phyloP scores from a whole-genome alignment of 768 basidiomycete genomes.

The Boletus pseudopeckii region DNA sequence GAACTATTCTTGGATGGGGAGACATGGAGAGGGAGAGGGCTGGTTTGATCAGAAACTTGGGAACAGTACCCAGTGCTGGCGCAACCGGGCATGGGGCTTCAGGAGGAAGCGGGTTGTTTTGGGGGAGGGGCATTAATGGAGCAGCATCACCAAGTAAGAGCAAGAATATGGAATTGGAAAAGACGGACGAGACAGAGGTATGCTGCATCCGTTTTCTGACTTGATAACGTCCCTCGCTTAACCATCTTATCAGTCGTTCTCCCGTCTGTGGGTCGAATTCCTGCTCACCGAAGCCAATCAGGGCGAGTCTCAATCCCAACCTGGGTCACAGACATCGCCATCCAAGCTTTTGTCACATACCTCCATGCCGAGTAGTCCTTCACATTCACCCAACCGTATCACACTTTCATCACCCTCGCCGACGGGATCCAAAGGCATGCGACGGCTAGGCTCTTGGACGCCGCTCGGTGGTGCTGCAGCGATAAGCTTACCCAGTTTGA shows the following conservation, averaged over 20 bases:
- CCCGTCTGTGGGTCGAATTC: conserved; percentile 97
- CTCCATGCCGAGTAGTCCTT: conserved; percentile 40
- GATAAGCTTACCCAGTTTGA: conserved; percentile 40
- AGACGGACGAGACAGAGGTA: conserved; percentile 84
- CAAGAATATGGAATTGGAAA: conserved; percentile 59
- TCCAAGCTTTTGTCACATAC: conserved; percentile 28
- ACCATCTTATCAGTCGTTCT: conserved; percentile 70
- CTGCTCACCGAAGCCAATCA: conserved; percentile 84
- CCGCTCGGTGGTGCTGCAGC: conserved; percentile 27
- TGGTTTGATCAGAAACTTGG: conserved; percentile 40
- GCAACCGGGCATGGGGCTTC: conserved; percentile 20
- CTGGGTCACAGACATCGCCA: conserved; percentile 12
- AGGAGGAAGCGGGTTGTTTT: conserved; percentile 20
- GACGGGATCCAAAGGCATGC: conserved; percentile 28
- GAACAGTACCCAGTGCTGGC: conserved; percentile 51
- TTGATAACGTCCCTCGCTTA: not conserved
- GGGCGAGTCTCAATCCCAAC: conserved; percentile 27
- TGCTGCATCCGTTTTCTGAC: conserved; percentile 9
- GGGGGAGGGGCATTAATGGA: conserved; percentile 23
- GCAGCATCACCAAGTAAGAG: conserved; percentile 28
- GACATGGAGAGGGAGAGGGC: conserved; percentile 91
- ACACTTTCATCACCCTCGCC: conserved; percentile 12
- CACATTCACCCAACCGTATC: conserved; percentile 20
- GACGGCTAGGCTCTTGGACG: conserved; percentile 40
- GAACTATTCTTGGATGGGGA: conserved; percentile 89